Percentiles rank a stretch among this genome's conserved stretches.
Conservation (phyloP, 768 basidiomycete genomes). For the Russula sp. region DNA sequence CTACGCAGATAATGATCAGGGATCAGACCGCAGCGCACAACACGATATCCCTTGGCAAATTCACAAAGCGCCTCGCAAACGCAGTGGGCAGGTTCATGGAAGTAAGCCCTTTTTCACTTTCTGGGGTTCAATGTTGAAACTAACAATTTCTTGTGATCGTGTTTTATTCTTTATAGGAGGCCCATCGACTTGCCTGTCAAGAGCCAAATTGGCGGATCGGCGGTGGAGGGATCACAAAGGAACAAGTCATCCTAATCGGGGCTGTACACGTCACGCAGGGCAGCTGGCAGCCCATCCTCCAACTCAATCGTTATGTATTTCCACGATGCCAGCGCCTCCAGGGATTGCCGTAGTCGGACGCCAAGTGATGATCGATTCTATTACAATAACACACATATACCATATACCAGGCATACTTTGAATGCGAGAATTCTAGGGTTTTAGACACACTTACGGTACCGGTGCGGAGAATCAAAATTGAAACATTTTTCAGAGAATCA, state of each 20-base stretch:
- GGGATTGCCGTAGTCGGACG: neutral
- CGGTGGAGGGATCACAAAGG: neutral
- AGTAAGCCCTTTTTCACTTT: neutral
- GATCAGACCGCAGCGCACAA: constrained; percentile 15
- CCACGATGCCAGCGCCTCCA: neutral
- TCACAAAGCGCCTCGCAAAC: constrained; percentile 10
- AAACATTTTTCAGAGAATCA: too few species aligned
- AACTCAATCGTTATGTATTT: constrained; percentile 15
- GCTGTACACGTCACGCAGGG: constrained; percentile 21
- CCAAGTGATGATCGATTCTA: too few species aligned
- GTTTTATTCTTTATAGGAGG: neutral
- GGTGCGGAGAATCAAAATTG: too few species aligned
- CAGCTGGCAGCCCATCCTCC: constrained; percentile 27
- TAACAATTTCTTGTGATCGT: too few species aligned
- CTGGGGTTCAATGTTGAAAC: neutral
- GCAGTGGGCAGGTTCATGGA: constrained; percentile 21
- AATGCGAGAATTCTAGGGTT: too few species aligned
- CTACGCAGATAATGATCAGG: constrained; percentile 17
- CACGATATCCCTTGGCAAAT: constrained; percentile 7
- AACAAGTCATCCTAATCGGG: constrained; percentile 9
- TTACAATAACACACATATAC: too few species aligned
- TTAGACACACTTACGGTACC: too few species aligned
- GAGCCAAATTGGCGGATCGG: constrained; percentile 13
- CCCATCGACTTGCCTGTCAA: neutral
- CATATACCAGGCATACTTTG: too few species aligned